Evolutionary conservation across 2,329 filamentous ascomycete species (phyloP).

Genomic region (Lanzia echinophila): DNA sequence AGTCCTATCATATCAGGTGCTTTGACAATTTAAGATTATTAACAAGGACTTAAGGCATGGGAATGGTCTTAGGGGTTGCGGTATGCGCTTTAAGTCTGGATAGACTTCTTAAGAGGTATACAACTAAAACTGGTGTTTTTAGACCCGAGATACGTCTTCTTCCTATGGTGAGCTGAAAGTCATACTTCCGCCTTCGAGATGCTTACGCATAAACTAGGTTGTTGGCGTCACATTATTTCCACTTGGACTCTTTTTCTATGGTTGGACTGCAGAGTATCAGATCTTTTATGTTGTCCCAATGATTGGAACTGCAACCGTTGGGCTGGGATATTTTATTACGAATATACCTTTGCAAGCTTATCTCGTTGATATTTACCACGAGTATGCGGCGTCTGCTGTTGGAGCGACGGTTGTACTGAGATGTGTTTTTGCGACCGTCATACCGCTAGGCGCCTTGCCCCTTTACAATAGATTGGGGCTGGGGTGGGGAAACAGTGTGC

Average conservation of each 20-base stretch:
- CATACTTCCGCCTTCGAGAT: not conserved
- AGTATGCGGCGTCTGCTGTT: slow-evolving; percentile 34
- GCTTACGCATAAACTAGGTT: no score
- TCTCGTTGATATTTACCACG: slow-evolving; percentile 35
- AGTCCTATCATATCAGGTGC: not conserved
- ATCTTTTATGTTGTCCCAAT: not conserved
- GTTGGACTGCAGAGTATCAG: not conserved
- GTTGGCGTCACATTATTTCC: not conserved
- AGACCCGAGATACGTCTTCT: no score
- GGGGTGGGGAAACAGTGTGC: not conserved
- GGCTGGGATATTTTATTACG: not conserved
- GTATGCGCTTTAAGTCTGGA: not conserved
- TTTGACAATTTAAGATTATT: not conserved
- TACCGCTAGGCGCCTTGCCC: slow-evolving; percentile 43
- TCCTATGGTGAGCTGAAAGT: not conserved
- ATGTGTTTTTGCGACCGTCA: slow-evolving; percentile 40
- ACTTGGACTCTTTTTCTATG: not conserved
- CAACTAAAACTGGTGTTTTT: no score
- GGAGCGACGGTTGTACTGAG: slow-evolving; percentile 34
- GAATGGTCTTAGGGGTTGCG: not conserved
- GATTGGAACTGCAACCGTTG: not conserved
- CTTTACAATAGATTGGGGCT: not conserved
- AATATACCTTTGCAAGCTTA: slow-evolving; percentile 34
- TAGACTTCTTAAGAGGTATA: no score
- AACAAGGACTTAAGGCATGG: not conserved